Percentiles rank a stretch among this genome's conserved stretches.
phyloP scores from a whole-genome alignment of 768 basidiomycete genomes.

The Boletus sp. region DNA sequence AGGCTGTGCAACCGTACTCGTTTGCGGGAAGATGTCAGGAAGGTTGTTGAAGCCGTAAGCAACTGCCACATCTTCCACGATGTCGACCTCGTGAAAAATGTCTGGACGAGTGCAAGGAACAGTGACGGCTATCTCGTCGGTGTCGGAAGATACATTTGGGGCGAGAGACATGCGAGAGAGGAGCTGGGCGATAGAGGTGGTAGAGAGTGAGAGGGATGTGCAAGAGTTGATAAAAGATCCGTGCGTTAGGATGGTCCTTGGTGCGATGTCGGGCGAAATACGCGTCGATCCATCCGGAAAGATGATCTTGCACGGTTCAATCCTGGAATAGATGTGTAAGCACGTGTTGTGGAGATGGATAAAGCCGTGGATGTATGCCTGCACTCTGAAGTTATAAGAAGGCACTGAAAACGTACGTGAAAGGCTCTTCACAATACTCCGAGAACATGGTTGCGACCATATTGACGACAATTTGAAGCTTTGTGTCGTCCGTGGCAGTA shows the following conservation, averaged over 20 bases:
- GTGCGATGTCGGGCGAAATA: slow-evolving; percentile 79
- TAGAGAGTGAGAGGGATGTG: slow-evolving; percentile 74
- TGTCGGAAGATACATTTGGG: slow-evolving; percentile 41
- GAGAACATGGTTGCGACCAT: slow-evolving; percentile 98
- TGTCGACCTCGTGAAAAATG: slow-evolving; percentile 96
- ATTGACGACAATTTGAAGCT: slow-evolving; percentile 92
- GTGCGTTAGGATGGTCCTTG: slow-evolving; percentile 66
- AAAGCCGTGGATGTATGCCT: background rate
- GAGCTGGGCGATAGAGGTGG: slow-evolving; percentile 63
- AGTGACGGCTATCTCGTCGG: slow-evolving; percentile 69
- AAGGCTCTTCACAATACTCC: slow-evolving; percentile 90
- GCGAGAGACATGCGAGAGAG: slow-evolving; percentile 83
- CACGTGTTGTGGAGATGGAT: background rate
- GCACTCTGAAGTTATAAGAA: background rate
- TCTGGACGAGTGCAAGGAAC: slow-evolving; percentile 97
- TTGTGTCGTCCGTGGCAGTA: slow-evolving; percentile 95
- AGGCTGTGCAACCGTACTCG: slow-evolving; percentile 93
- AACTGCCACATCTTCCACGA: slow-evolving; percentile 97
- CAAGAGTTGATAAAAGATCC: slow-evolving; percentile 95
- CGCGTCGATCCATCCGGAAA: slow-evolving; percentile 71
- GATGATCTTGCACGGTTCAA: slow-evolving; percentile 89
- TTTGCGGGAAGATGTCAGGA: slow-evolving; percentile 85
- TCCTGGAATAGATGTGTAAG: slow-evolving; percentile 42
- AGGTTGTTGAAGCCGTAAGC: slow-evolving; percentile 98
- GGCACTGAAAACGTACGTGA: slow-evolving; percentile 58